Evolutionary conservation across 1,139 yeast species (phyloP).

Genomic region (Hansenula lynferdii): DNA sequence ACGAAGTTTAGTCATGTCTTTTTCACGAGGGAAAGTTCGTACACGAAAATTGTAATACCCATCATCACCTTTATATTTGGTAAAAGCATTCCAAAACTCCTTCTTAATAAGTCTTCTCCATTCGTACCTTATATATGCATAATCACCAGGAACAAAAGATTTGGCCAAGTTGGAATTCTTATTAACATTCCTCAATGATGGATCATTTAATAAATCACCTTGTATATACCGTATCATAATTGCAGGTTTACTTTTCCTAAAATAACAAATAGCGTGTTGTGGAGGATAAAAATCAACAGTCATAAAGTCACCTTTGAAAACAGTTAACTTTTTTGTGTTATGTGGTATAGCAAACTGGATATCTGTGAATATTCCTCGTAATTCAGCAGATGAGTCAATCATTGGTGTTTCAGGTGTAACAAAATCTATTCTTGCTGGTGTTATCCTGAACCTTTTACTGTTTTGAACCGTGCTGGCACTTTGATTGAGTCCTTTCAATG

Average conservation of each 20-base stretch:
- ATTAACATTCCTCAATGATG: slow-evolving; percentile 2
- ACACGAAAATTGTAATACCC: slow-evolving; percentile 44
- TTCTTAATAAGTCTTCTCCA: slow-evolving; percentile 38
- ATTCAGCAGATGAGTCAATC: background rate
- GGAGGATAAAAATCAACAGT: slow-evolving; percentile 37
- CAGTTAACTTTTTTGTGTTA: background rate
- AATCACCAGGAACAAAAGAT: slow-evolving; percentile 31
- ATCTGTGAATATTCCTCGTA: background rate
- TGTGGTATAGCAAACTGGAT: background rate
- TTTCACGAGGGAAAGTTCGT: slow-evolving; percentile 33
- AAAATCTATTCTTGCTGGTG: background rate
- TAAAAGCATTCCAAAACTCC: slow-evolving; percentile 27
- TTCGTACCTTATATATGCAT: slow-evolving; percentile 32
- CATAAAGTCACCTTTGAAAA: slow-evolving; percentile 20
- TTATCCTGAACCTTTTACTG: no score
- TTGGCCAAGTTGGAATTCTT: slow-evolving; percentile 16
- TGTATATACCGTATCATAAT: slow-evolving; percentile 25
- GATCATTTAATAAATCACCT: slow-evolving; percentile 23
- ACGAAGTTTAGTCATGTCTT: slow-evolving; percentile 30
- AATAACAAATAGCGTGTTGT: slow-evolving; percentile 36
- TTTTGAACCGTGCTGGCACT: no score
- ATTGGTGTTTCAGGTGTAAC: background rate
- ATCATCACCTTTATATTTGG: slow-evolving; percentile 28
- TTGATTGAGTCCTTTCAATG: no score
- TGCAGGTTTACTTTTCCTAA: slow-evolving; percentile 50